These are phyloP conservation scores for Tolypocladium amazonense DNA, from an alignment of 2,329 filamentous ascomycete genomes.

Conservation along the genomic window DNA sequence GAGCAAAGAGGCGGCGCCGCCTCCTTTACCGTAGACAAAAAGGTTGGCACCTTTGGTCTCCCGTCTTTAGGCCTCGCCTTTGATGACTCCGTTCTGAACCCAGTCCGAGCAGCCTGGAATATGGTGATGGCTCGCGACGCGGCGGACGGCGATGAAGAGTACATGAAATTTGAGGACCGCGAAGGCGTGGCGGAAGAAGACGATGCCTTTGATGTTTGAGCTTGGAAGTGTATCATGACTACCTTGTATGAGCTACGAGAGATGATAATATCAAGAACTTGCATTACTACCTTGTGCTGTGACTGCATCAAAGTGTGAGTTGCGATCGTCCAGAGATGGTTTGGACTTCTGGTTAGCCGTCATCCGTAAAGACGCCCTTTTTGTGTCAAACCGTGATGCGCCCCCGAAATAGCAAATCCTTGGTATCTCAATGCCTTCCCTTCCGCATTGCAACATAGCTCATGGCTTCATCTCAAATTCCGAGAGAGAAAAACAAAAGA, in stretches of 20 bases:
- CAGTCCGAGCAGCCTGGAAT: constrained; percentile 62
- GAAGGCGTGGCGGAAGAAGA: constrained; percentile 51
- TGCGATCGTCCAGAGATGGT: background rate
- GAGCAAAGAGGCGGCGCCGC: constrained; percentile 31
- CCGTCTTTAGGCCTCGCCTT: constrained; percentile 59
- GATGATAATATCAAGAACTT: background rate
- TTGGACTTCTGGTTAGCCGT: background rate
- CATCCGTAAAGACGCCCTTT: background rate
- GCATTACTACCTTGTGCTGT: background rate
- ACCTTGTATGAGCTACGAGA: background rate
- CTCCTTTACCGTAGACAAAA: constrained; percentile 22
- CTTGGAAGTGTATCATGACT: background rate
- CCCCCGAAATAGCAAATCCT: background rate
- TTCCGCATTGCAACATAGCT: background rate
- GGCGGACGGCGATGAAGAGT: constrained; percentile 35
- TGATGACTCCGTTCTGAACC: constrained; percentile 56
- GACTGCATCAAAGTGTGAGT: background rate
- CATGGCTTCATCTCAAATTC: background rate
- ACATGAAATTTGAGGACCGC: constrained; percentile 71
- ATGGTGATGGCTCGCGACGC: constrained; percentile 43
- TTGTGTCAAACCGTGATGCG: background rate
- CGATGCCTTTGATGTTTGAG: constrained; percentile 34
- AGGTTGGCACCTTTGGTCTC: constrained; percentile 45
- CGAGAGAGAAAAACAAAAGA: background rate
- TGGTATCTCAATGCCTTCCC: background rate